A percentile compares a stretch with the other conserved stretches of the same genome.
These are phyloP conservation scores for Onygenales sp. DNA, from an alignment of 2,329 filamentous ascomycete genomes.

Conservation along the genomic window DNA sequence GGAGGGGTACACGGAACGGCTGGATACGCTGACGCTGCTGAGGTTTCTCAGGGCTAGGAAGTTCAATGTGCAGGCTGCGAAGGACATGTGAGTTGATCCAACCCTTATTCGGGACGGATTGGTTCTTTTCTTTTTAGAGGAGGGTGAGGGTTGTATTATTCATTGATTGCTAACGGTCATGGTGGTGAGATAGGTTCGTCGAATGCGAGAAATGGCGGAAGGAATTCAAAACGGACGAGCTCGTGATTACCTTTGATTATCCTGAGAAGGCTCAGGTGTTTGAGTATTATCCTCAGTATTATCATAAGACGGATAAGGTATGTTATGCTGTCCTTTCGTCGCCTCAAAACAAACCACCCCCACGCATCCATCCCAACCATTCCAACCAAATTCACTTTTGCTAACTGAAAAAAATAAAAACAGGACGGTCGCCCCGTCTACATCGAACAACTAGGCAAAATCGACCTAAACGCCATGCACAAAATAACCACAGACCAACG, in stretches of 20 bases:
- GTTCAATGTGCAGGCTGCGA: constrained; percentile 75
- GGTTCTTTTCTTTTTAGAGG: neutral
- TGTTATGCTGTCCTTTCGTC: constrained; percentile 7
- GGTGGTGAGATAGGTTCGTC: constrained; percentile 58
- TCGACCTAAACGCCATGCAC: constrained; percentile 81
- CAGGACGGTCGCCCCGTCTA: constrained; percentile 95
- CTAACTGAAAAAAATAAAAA: neutral
- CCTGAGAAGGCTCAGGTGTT: constrained; percentile 73
- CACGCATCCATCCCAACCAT: too few relatives aligned
- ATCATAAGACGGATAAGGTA: constrained; percentile 68
- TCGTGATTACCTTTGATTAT: constrained; percentile 75
- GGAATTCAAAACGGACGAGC: constrained; percentile 73
- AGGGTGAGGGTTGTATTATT: neutral
- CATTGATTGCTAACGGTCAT: neutral
- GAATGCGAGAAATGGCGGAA: constrained; percentile 87
- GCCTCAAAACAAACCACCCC: neutral
- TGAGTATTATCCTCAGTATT: constrained; percentile 95
- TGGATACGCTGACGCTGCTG: constrained; percentile 89
- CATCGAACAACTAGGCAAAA: constrained; percentile 91
- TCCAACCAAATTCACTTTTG: neutral
- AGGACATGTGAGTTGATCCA: constrained; percentile 65
- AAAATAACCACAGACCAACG: constrained; percentile 87
- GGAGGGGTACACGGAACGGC: constrained; percentile 68
- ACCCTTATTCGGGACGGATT: neutral
- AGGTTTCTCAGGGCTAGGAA: constrained; percentile 90